Base-by-base conservation (phyloP, 805 yeast species). In the Brettanomyces naardenensis region DNA sequence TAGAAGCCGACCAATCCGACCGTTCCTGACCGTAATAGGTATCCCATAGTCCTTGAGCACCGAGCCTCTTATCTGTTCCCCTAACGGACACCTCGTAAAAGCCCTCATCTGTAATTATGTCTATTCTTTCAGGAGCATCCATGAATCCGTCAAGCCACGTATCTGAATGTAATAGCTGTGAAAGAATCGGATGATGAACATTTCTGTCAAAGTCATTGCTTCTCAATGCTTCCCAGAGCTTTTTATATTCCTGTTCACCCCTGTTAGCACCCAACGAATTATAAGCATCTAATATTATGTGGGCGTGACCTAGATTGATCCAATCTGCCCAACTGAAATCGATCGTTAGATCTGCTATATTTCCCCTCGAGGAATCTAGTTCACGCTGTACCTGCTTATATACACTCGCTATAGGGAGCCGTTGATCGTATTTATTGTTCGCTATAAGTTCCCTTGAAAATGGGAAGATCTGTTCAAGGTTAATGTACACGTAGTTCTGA, bases 251-350 rank as follows among this genome's bases (percentile, higher is more conserved):
- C 25, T 26, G 19, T 13, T 17, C 19, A 19, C 6, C 27, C 19
- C 25, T 19, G 20, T 13, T 6, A n/a, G 15, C 19, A 11, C 13
- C 6, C 22, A 11, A 5, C 2, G 22, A 15, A 10, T 34, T 19
- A 19, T 34, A 34, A 14, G 37, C 37, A 9, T 27, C 15, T 18
- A 34, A 27, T 5, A 34, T 13, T 17, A 34, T 14, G 14, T 25
- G 26, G 17, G 37, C 21, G 17, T 34, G 11, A 17, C 33, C 33
- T 14, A 35, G 21, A 17, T 35, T 35, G 19, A 29, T 28, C 38
- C 38, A 35, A 28, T 35, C 38, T 5, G 33, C 26, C 38, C 38
- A 35, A 28, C 29, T 19, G 38, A 35, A 35, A 3, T 35, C 38
- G 4, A 35, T 14, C 11, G 28, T 4, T 19, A 35, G 11, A 7